Percentiles rank a stretch among this genome's conserved stretches.
These are phyloP conservation scores for Fusarium sarcochroum DNA, from an alignment of 2,329 filamentous ascomycete species.

Conservation along the genomic window DNA sequence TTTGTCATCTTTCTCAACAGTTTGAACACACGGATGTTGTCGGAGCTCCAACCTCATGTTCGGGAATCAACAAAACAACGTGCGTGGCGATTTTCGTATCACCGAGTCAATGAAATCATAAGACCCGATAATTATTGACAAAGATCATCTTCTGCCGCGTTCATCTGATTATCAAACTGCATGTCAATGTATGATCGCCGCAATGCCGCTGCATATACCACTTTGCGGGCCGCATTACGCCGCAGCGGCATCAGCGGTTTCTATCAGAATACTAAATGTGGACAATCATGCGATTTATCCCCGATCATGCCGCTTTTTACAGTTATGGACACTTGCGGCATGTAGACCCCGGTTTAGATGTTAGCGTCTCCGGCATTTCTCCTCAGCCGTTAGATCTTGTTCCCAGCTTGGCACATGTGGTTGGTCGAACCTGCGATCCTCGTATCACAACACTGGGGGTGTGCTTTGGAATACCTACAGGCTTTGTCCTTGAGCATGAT, in stretches of 20 bases:
- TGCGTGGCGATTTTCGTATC: too few relatives aligned
- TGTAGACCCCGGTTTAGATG: not conserved
- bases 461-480: not conserved
- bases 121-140: not conserved
- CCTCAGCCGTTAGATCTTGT: not conserved
- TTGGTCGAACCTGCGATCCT: not conserved
- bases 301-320: not conserved
- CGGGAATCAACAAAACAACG: not conserved
- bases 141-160: not conserved
- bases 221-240: constrained; percentile 26
- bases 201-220: not conserved
- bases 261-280: not conserved
- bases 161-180: too few relatives aligned
- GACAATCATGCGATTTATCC: constrained; percentile 21
- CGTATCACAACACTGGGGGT: not conserved
- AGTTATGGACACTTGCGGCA: not conserved
- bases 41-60: too few relatives aligned
- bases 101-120: not conserved
- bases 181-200: not conserved
- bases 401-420: not conserved
- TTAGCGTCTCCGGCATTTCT: not conserved
- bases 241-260: constrained; percentile 16
- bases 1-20: too few relatives aligned
- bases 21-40: too few relatives aligned
- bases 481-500: not conserved